phyloP scores from a whole-genome alignment of 768 basidiomycete genomes.

The Hemileccinum impolitum region DNA sequence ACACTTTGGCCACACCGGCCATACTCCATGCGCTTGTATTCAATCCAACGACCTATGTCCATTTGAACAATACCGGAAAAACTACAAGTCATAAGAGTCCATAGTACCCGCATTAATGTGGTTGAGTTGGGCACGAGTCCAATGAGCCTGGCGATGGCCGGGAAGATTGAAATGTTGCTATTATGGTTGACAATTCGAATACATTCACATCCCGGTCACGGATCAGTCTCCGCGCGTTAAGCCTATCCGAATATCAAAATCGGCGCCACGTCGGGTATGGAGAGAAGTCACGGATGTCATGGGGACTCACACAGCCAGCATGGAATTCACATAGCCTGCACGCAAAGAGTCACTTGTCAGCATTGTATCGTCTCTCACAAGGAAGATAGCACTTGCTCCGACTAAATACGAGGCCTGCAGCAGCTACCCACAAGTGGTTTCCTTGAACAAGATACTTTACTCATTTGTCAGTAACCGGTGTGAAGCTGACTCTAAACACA shows the following conservation, averaged over 20 bases:
- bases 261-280: not conserved
- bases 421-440: not conserved
- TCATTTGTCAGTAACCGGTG: not conserved
- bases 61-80: not conserved
- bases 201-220: slow-evolving; percentile 2
- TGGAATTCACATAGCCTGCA: slow-evolving; percentile 15
- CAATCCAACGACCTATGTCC: not conserved
- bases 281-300: too few relatives aligned
- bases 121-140: not conserved
- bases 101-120: not conserved
- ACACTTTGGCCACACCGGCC: too few relatives aligned
- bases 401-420: not conserved
- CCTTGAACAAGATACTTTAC: slow-evolving; percentile 6
- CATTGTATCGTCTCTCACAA: not conserved
- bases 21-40: too few relatives aligned
- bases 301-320: slow-evolving; percentile 12
- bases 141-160: not conserved
- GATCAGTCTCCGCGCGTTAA: slow-evolving; percentile 10
- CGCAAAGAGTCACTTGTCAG: not conserved
- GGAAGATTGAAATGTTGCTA: not conserved
- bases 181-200: not conserved
- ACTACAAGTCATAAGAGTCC: too few relatives aligned
- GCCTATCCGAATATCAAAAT: slow-evolving; percentile 1
- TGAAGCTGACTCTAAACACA: not conserved
- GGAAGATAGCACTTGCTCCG: slow-evolving; percentile 3